Evolutionary conservation across 1,284 basidiomycete genomes (phyloP), one percentile per base, ranked within the genome.

Genomic region (Melanopsichium pennsylvanicum): DNA sequence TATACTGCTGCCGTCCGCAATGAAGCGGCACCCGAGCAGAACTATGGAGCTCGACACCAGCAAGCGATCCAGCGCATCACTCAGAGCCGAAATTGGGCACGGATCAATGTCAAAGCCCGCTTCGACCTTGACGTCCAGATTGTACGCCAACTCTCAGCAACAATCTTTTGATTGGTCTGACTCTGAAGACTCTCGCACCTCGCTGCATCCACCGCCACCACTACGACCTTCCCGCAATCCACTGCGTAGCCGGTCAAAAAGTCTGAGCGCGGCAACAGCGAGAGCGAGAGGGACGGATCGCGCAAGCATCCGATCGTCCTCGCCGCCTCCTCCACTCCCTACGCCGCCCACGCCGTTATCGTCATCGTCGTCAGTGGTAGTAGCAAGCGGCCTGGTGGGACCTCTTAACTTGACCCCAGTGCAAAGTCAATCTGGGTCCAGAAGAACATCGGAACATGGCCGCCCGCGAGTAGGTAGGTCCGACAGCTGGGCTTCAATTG

Each of bases 1-100:
- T n/a, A 50, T 70, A 13, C 22, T 63, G 48, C 54, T 63, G 33
- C 54, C 54, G 9, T 52, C 48, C 8, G 47, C 60, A 10, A 57
- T 57, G 60, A 63, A 48, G 33, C 46, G 55, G 10, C 32, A 31
- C 32, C 36, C 47, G 13, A 58, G 55, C 37, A 58, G 37, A 12
- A 50, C 36, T 8, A 35, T 36, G 13, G 55, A 45, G 5, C 33
- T n/a, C 27, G 55, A 58, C 9, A 25, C 29, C 3, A 39, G 35
- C 40, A 58, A 45, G 21, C 19, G 42, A 12, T 45, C 47, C 6
- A 50, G 32, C 27, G 42, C 40, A 19, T 58, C 55, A 18, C 47
- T 58, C 31, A 48, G n/a, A 18, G 49, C 57, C 19, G 25, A 52
- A 4, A 22, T 48, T 11, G 57, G 57, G 13, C 57, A 60, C 21